A percentile compares a stretch with the other conserved stretches of the same genome.
These are phyloP conservation scores for Candida palmyrensis DNA, from an alignment of 805 yeast genomes.

Conservation along the genomic window DNA sequence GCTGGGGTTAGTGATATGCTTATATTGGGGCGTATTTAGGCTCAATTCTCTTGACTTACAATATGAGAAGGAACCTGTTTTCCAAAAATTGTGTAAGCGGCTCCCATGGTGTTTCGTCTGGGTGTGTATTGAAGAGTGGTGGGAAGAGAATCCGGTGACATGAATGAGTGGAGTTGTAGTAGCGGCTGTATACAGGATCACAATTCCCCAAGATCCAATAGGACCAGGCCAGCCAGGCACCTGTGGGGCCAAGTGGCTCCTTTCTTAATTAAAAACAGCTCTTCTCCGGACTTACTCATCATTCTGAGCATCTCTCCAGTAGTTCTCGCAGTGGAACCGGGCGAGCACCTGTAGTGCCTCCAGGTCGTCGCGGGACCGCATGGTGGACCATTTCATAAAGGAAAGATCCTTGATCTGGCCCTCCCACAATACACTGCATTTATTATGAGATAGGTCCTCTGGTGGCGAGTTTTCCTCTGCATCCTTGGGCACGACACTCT, in stretches of 20 bases:
- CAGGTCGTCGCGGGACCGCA: conserved; percentile 45
- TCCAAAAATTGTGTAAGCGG: conserved; percentile 39
- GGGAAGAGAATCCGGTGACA: no score
- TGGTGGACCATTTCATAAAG: conserved; percentile 68
- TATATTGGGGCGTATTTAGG: no score
- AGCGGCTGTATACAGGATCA: no score
- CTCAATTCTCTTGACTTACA: conserved; percentile 26
- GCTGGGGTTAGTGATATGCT: no score
- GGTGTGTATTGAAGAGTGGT: no score
- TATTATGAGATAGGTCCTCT: conserved; percentile 37
- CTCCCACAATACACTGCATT: conserved; percentile 59
- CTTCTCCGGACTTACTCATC: no score
- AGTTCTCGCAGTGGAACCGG: conserved; percentile 52
- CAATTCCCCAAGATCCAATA: conserved; percentile 61
- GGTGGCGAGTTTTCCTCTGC: conserved; percentile 6
- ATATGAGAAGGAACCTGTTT: conserved; percentile 41
- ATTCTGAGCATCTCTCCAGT: conserved; percentile 48
- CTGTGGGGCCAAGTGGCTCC: conserved; percentile 44
- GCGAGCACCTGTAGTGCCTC: conserved; percentile 46
- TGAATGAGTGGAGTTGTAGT: no score
- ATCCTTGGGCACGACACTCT: conserved; percentile 33
- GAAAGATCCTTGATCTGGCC: conserved; percentile 53
- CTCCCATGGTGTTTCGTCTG: conserved; percentile 42
- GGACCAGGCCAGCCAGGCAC: conserved; percentile 47
- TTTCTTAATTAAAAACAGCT: no score